Evolutionary conservation across 345 rosid species (phyloP).

Genomic region (Melaleuca quinquenervia): DNA sequence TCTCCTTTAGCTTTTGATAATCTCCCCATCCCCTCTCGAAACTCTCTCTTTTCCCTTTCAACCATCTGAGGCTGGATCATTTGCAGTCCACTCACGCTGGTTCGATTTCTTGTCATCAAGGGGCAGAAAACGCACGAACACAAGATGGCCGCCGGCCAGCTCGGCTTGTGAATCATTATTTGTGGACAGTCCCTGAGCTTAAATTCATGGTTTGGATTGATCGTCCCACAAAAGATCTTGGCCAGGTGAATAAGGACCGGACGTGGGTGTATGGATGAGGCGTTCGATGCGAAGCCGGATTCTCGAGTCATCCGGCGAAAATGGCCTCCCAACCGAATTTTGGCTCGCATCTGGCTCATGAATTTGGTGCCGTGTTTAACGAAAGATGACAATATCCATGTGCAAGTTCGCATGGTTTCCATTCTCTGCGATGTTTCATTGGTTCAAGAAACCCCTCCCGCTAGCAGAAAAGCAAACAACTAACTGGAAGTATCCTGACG

Average conservation of each 20-base stretch:
- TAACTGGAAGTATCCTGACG: background rate
- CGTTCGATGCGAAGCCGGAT: background rate
- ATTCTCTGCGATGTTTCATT: background rate
- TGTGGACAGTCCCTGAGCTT: background rate
- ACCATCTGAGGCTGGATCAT: background rate
- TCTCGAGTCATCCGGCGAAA: background rate
- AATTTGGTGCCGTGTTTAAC: background rate
- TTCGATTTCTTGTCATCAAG: background rate
- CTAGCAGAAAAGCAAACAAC: background rate
- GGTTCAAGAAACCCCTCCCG: background rate
- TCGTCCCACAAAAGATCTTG: background rate
- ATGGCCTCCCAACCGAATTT: background rate
- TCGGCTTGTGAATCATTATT: background rate
- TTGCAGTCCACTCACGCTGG: background rate
- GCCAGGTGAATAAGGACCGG: background rate
- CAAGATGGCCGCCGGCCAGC: background rate
- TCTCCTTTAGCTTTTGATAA: background rate
- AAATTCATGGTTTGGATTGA: background rate
- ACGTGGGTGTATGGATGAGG: background rate
- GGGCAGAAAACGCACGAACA: background rate
- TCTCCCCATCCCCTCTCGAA: background rate
- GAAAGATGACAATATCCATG: background rate
- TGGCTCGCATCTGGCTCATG: background rate
- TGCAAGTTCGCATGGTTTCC: background rate
- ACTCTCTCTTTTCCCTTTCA: background rate